phyloP scores from a whole-genome alignment of 345 rosid species.

The Toxicodendron radicans region DNA sequence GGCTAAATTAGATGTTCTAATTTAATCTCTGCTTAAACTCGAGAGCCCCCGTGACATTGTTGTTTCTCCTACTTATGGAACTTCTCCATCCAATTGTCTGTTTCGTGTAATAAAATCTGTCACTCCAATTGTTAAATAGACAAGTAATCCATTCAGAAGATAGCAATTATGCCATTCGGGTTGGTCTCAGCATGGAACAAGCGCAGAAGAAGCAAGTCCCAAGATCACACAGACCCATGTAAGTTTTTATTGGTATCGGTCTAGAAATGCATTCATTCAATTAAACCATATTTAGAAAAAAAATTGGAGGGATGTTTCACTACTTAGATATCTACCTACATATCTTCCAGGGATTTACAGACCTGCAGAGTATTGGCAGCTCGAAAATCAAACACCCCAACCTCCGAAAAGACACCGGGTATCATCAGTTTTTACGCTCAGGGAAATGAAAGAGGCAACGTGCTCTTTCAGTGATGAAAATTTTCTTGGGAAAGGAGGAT shows the following conservation, averaged over 20 bases:
- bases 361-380: slow-evolving; percentile 68
- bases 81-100: slow-evolving; percentile 13
- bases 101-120: slow-evolving; percentile 16
- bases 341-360: slow-evolving; percentile 69
- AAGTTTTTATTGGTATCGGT: slow-evolving; percentile 21
- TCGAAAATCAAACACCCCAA: slow-evolving; percentile 52
- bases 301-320: neutral
- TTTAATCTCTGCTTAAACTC: slow-evolving; percentile 10
- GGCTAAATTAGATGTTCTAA: neutral
- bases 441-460: slow-evolving; percentile 92
- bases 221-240: slow-evolving; percentile 85
- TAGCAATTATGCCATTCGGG: slow-evolving; percentile 65
- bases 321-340: slow-evolving; percentile 13
- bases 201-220: slow-evolving; percentile 87
- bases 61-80: slow-evolving; percentile 12
- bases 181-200: slow-evolving; percentile 93
- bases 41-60: slow-evolving; percentile 4
- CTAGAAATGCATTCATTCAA: slow-evolving; percentile 19
- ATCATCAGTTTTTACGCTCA: slow-evolving; percentile 79
- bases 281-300: slow-evolving; percentile 14
- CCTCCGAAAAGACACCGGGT: slow-evolving; percentile 52
- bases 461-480: slow-evolving; percentile 66
- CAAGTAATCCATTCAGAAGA: slow-evolving; percentile 3
- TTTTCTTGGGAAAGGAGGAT: slow-evolving; percentile 86
- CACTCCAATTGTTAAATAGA: slow-evolving; percentile 17